These are phyloP conservation scores for Chimonanthus salicifolius DNA, from an alignment of 164 flowering plant genomes.

Conservation along the genomic window DNA sequence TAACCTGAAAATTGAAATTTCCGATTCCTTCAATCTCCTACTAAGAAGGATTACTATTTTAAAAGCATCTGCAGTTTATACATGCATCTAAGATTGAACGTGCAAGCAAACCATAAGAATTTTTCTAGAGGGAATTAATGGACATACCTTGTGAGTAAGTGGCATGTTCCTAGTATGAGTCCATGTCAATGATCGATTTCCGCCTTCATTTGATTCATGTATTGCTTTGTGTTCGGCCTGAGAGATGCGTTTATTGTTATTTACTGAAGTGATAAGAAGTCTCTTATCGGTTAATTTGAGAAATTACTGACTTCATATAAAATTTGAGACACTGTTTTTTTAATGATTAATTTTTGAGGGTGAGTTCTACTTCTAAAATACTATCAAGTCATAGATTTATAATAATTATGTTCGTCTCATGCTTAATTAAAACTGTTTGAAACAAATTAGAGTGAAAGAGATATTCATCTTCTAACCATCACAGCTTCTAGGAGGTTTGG, in stretches of 20 bases:
- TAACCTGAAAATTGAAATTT: constrained; percentile 49
- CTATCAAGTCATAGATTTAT: no score
- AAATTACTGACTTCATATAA: no score
- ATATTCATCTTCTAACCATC: constrained; percentile 33
- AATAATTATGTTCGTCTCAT: background rate
- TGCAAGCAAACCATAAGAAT: no score
- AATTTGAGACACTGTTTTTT: background rate
- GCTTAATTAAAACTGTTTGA: background rate
- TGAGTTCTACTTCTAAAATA: no score
- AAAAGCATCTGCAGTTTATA: background rate
- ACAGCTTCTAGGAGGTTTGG: constrained; percentile 71
- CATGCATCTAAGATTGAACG: background rate
- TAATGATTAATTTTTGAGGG: no score
- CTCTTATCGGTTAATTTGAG: no score
- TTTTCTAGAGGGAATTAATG: background rate
- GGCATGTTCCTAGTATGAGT: constrained; percentile 74
- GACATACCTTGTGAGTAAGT: constrained; percentile 50
- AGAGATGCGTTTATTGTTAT: background rate
- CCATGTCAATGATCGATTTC: constrained; percentile 47
- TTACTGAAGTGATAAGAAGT: no score
- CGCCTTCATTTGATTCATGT: constrained; percentile 29
- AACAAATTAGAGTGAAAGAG: background rate
- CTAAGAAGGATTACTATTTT: background rate
- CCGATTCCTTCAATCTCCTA: background rate
- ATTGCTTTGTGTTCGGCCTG: constrained; percentile 74